These are phyloP conservation scores for Acephala macrosclerotiorum DNA, from an alignment of 2,329 filamentous ascomycete species.

Conservation along the genomic window DNA sequence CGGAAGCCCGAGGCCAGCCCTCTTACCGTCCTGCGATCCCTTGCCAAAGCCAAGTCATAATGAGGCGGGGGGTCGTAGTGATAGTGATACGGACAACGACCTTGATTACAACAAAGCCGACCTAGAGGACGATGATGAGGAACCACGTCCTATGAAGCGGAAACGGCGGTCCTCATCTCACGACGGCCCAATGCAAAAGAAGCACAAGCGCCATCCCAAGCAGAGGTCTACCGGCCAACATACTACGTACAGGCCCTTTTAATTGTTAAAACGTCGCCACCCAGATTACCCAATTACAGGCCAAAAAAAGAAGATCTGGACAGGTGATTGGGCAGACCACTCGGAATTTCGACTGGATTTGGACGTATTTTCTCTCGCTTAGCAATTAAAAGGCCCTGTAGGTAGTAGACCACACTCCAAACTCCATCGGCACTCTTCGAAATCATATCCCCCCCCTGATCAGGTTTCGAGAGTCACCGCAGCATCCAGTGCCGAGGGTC, in stretches of 20 bases:
- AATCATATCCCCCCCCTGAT: neutral
- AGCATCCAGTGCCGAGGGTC: neutral
- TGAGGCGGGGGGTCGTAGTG: conserved; percentile 10
- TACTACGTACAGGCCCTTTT: no score
- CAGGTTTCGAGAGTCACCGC: conserved; percentile 11
- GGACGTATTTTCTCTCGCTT: no score
- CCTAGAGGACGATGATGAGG: conserved; percentile 8
- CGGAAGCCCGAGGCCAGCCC: conserved; percentile 18
- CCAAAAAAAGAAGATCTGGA: no score
- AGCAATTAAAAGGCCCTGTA: no score
- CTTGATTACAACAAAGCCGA: conserved; percentile 6
- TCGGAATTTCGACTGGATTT: no score
- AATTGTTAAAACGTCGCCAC: no score
- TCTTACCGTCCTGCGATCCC: conserved; percentile 20
- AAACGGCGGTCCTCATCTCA: conserved; percentile 18
- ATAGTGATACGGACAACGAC: conserved; percentile 18
- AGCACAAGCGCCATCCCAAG: conserved; percentile 11
- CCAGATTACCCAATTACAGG: no score
- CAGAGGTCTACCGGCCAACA: conserved; percentile 13
- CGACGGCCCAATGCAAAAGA: conserved; percentile 10
- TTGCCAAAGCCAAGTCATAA: no score
- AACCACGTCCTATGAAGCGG: conserved; percentile 19
- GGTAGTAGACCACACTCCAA: conserved; percentile 5
- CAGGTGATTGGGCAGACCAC: no score
- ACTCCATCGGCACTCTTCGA: conserved; percentile 6